Evolutionary conservation across 2,329 filamentous ascomycete genomes (phyloP), one percentile per base, ranked within the genome.

Genomic region (Aspergillus sp.): DNA sequence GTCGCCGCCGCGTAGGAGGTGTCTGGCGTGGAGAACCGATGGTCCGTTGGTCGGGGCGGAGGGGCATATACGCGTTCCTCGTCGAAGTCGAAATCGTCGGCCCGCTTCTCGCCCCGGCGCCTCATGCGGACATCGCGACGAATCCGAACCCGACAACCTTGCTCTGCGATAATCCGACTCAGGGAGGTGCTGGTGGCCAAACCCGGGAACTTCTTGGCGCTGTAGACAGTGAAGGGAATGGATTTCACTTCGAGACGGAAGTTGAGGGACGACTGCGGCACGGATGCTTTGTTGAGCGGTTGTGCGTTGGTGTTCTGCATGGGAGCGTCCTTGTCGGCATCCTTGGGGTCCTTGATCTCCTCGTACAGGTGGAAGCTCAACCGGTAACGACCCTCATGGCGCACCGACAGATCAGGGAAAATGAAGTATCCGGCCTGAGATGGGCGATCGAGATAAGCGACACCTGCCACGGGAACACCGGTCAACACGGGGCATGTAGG

Each of bases 121-220:
- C 89, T 83, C 86, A 95, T 94, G 48, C 89, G 83, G 5, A 94
- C 88, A 69, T 97, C 93, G 53, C 93, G 86, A 47, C 93, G 82
- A 60, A 98, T 98, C 41, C 93, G 85, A 29, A 98, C 93, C 56
- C 91, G 88, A 67, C 93, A 97, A 48, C 93, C 93, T 69, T 98
- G 93, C 67, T 98, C 91, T 12, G 91, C 90, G 39, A 98, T 89
- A 33, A 88, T 85, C 52, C 90, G 85, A 69, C 90, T 96, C 43
- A 97, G 75, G 8, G 79, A 74, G 0, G 93, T 98, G 71, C 89
- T 96, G 66, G 93, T 88, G 40, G 86, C 85, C 49, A 97, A 74
- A 12, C 91, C 93, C 10, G 93, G 93, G 72, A 98, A 98, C 73
- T 96, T 97, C 82, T 97, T 98, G 44, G 93, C 93, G 58, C 90